Conservation (phyloP, 208 protist species). For the Trypanosomatidae sp. region DNA sequence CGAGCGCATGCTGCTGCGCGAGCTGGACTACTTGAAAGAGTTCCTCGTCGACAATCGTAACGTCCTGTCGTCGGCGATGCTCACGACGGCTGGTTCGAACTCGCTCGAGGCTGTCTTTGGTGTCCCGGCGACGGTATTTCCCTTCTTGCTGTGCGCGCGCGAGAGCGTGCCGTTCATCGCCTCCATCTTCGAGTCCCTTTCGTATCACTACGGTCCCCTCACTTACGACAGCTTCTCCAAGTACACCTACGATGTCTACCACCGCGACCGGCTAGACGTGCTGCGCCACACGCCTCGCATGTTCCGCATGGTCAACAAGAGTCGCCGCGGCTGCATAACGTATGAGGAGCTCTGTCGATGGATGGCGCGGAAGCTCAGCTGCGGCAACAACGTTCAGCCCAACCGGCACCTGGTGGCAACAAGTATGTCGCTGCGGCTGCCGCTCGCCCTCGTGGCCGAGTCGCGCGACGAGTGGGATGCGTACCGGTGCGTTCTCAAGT, state of each 20-base stretch:
- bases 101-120: conserved; percentile 85
- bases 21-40: conserved; percentile 70
- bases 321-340: conserved; percentile 67
- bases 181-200: conserved; percentile 50
- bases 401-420: conserved; percentile 72
- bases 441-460: conserved; percentile 61
- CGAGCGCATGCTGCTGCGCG: conserved; percentile 53
- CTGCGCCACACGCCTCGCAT: conserved; percentile 71
- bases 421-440: conserved; percentile 77
- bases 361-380: conserved; percentile 84
- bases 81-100: conserved; percentile 72
- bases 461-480: conserved; percentile 55
- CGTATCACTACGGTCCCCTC: conserved; percentile 57
- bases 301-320: conserved; percentile 82
- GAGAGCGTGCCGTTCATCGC: conserved; percentile 76
- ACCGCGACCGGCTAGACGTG: conserved; percentile 58
- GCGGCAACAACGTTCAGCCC: conserved; percentile 54
- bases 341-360: conserved; percentile 88
- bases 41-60: conserved; percentile 77
- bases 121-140: conserved; percentile 82
- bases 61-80: conserved; percentile 65
- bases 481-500: conserved; percentile 45
- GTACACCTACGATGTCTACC: conserved; percentile 68
- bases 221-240: conserved; percentile 63
- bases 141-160: conserved; percentile 75